These are phyloP conservation scores for Fonsecaea pedrosoi DNA, from an alignment of 2,329 filamentous ascomycete species.

Conservation along the genomic window DNA sequence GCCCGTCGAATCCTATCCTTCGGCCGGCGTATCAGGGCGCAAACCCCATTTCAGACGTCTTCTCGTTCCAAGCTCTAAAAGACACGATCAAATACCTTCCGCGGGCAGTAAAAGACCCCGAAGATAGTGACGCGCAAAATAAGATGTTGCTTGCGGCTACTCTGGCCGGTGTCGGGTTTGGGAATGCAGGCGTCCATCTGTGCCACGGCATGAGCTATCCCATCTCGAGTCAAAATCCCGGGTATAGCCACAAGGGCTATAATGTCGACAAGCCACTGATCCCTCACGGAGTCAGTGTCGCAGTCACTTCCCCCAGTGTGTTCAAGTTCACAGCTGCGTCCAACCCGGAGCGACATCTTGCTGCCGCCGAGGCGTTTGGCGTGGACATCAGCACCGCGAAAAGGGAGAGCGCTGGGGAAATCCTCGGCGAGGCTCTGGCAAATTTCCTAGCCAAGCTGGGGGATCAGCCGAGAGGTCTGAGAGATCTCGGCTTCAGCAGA, in stretches of 20 bases:
- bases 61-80: slow-evolving; percentile 83
- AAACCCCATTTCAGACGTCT: slow-evolving; percentile 97
- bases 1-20: slow-evolving; percentile 86
- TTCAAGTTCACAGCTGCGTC: slow-evolving; percentile 91
- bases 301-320: slow-evolving; percentile 89
- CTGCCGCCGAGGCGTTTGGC: slow-evolving; percentile 87
- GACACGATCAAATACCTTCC: slow-evolving; percentile 92
- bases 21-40: slow-evolving; percentile 95
- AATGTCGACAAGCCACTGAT: slow-evolving; percentile 77
- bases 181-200: slow-evolving; percentile 93
- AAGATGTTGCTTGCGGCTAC: slow-evolving; percentile 97
- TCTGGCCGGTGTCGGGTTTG: slow-evolving; percentile 92
- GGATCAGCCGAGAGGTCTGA: slow-evolving; percentile 87
- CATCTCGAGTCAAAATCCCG: slow-evolving; percentile 91
- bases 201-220: slow-evolving; percentile 96
- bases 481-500: slow-evolving; percentile 78
- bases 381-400: slow-evolving; percentile 88
- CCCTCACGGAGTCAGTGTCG: slow-evolving; percentile 93
- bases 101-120: slow-evolving; percentile 81
- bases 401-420: slow-evolving; percentile 85
- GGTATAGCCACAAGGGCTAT: slow-evolving; percentile 90
- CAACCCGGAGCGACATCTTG: slow-evolving; percentile 89
- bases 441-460: slow-evolving; percentile 83
- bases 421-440: slow-evolving; percentile 80
- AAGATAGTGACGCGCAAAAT: slow-evolving; percentile 89